Conservation (phyloP, 2,329 filamentous ascomycete genomes). For the Diaporthe sp. region DNA sequence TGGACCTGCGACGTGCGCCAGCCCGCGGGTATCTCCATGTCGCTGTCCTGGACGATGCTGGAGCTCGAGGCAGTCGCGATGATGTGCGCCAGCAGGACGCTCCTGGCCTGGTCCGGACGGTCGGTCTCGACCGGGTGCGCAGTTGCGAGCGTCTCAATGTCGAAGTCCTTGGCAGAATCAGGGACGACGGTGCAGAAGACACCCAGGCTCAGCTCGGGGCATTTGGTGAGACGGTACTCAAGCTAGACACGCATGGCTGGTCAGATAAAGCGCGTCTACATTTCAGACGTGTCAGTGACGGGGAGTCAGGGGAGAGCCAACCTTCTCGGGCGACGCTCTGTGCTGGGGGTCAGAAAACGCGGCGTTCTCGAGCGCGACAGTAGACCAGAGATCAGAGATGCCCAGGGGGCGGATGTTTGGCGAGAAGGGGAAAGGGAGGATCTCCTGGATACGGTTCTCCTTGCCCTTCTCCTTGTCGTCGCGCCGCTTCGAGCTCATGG, state of each 20-base stretch:
- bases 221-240: slow-evolving; percentile 80
- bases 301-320: slow-evolving; percentile 47
- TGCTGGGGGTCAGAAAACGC: slow-evolving; percentile 65
- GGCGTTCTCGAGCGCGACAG: slow-evolving; percentile 67
- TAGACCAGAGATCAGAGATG: slow-evolving; percentile 73
- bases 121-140: slow-evolving; percentile 72
- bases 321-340: slow-evolving; percentile 68
- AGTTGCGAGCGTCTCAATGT: slow-evolving; percentile 66
- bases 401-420: slow-evolving; percentile 83
- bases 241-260: slow-evolving; percentile 65
- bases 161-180: slow-evolving; percentile 59
- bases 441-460: slow-evolving; percentile 56
- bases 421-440: slow-evolving; percentile 72
- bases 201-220: slow-evolving; percentile 83
- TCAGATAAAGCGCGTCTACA: slow-evolving; percentile 24
- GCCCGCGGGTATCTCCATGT: slow-evolving; percentile 80
- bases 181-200: slow-evolving; percentile 78
- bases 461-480: slow-evolving; percentile 49
- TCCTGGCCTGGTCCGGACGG: slow-evolving; percentile 66
- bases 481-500: slow-evolving; percentile 55
- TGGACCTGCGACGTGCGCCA: slow-evolving; percentile 68
- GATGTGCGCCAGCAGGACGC: slow-evolving; percentile 82
- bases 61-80: slow-evolving; percentile 79
- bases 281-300: neutral
- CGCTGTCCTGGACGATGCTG: slow-evolving; percentile 76